A percentile compares a stretch with the other conserved stretches of the same genome.
Conservation (phyloP, 108 stramenopile genomes). For the Fragilariopsis cylindrus region DNA sequence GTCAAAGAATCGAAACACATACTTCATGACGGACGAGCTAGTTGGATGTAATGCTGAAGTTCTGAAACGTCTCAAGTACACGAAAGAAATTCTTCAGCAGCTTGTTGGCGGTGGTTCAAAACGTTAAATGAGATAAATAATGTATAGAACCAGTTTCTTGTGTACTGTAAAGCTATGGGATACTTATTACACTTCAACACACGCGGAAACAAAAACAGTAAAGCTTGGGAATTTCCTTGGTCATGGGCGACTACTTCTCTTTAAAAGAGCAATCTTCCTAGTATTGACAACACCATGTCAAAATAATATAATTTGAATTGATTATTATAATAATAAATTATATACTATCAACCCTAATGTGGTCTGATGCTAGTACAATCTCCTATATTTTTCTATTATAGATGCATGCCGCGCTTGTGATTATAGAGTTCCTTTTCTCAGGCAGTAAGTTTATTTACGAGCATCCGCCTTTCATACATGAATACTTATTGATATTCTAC, state of each 20-base stretch:
- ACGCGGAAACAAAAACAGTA: background rate
- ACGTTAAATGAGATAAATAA: conserved; percentile 24
- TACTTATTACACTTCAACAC: background rate
- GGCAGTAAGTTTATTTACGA: no score
- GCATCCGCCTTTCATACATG: no score
- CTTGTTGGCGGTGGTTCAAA: conserved; percentile 56
- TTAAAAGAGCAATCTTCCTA: background rate
- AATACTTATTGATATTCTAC: no score
- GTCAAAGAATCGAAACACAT: conserved; percentile 63
- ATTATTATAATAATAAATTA: background rate
- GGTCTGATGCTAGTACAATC: no score
- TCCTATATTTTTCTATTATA: no score
- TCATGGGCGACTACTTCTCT: background rate
- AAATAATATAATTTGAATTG: background rate
- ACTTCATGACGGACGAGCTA: conserved; percentile 67
- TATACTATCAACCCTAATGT: no score
- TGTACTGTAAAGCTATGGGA: conserved; percentile 6
- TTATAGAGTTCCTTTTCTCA: no score
- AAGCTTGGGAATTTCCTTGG: background rate
- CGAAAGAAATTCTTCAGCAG: conserved; percentile 91
- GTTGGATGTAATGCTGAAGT: conserved; percentile 76
- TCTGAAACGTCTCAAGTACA: conserved; percentile 88
- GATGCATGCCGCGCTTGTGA: no score
- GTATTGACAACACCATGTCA: conserved; percentile 1
- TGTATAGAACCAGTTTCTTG: background rate